Conservation (phyloP, 1,139 yeast species). For the Magnusiomyces starmeri region DNA sequence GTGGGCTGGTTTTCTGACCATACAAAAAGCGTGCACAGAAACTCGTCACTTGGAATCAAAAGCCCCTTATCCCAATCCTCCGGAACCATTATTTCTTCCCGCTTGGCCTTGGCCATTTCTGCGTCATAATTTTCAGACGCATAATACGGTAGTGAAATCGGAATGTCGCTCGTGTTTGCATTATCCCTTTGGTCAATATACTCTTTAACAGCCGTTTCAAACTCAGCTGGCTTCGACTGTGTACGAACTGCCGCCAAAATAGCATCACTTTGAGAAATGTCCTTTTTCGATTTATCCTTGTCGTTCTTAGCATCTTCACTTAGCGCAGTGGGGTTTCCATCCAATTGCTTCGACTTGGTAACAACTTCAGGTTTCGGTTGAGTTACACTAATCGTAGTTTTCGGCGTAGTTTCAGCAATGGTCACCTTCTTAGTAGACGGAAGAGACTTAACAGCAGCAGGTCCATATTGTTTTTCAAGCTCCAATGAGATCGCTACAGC, state of each 20-base stretch:
- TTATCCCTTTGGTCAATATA: background rate
- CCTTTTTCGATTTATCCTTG: no score
- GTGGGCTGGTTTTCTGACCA: conserved; percentile 2
- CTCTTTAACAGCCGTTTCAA: background rate
- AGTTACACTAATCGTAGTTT: no score
- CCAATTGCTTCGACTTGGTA: no score
- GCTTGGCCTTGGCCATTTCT: background rate
- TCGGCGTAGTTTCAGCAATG: background rate
- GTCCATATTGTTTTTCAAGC: background rate
- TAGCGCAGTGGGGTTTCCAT: background rate
- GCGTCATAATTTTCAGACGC: background rate
- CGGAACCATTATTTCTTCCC: background rate
- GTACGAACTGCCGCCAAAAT: no score
- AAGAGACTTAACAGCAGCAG: background rate
- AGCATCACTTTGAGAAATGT: no score
- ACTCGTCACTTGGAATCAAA: background rate
- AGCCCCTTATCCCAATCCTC: conserved; percentile 8
- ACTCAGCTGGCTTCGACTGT: background rate
- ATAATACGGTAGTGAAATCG: conserved; percentile 1
- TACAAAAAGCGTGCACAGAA: conserved; percentile 3
- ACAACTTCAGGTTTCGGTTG: no score
- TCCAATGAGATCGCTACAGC: background rate
- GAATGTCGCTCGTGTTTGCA: background rate
- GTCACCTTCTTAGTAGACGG: background rate
- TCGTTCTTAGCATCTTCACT: no score